Percentiles rank a stretch among this genome's conserved stretches.
These are phyloP conservation scores for Eragrostis tef DNA, from an alignment of 202 grass and related monocot genomes.

Conservation along the genomic window DNA sequence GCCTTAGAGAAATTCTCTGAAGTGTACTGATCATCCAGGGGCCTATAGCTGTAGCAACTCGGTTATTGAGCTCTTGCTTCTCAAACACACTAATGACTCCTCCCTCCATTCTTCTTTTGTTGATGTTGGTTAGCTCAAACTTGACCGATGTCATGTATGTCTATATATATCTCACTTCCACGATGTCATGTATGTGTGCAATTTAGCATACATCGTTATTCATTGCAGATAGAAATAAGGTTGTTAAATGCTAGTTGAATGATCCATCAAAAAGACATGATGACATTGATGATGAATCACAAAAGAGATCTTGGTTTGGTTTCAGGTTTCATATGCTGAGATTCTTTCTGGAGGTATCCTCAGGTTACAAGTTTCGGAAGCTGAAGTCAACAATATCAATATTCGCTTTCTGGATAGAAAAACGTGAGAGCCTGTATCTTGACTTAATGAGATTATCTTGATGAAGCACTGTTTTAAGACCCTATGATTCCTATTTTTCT, in stretches of 20 bases:
- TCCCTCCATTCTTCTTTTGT: no score
- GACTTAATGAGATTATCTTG: slow-evolving; percentile 40
- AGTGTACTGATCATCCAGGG: slow-evolving; percentile 9
- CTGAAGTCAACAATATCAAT: slow-evolving; percentile 88
- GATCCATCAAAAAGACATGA: slow-evolving; percentile 18
- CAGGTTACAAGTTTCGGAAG: slow-evolving; percentile 80
- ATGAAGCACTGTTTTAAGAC: slow-evolving; percentile 37
- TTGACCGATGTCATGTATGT: no score
- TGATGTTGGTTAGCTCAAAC: no score
- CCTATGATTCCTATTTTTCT: slow-evolving; percentile 33
- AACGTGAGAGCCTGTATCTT: slow-evolving; percentile 65
- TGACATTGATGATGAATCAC: slow-evolving; percentile 12
- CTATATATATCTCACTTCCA: slow-evolving; percentile 26
- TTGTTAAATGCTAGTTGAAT: slow-evolving; percentile 8
- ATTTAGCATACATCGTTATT: slow-evolving; percentile 7
- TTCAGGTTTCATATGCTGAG: slow-evolving; percentile 83
- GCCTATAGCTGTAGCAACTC: neutral
- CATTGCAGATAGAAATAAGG: neutral
- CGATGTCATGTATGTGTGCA: neutral
- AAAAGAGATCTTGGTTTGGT: slow-evolving; percentile 36
- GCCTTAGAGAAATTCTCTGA: neutral
- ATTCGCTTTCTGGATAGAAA: slow-evolving; percentile 89
- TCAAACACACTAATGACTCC: neutral
- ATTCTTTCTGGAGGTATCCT: slow-evolving; percentile 95
- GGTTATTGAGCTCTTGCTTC: neutral